Evolutionary conservation across 176 grass and related monocot genomes (phyloP).

Genomic region (Thinopyrum elongatum): DNA sequence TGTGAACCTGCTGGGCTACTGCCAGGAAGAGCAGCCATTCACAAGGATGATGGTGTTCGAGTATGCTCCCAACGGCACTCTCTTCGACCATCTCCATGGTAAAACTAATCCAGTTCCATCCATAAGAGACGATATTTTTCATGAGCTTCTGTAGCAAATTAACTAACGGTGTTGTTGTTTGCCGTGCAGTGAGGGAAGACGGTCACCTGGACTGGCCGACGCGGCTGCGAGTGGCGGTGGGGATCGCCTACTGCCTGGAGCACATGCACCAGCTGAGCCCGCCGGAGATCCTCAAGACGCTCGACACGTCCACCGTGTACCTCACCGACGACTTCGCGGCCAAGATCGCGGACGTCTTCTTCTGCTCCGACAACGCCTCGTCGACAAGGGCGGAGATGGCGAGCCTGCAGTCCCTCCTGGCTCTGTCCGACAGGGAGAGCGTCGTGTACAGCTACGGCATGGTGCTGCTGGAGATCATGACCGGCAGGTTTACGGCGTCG

Average conservation of each 20-base stretch:
- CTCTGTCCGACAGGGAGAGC: constrained; percentile 28
- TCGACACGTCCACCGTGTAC: constrained; percentile 74
- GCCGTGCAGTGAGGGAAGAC: constrained; percentile 60
- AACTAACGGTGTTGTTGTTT: not conserved
- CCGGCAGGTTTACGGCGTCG: constrained; percentile 59
- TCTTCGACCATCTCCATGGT: constrained; percentile 94
- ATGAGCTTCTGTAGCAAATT: not conserved
- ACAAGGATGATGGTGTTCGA: constrained; percentile 99
- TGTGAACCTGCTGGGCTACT: constrained; percentile 88
- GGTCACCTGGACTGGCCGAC: constrained; percentile 75
- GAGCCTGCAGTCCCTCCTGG: constrained; percentile 19
- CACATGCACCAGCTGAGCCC: constrained; percentile 86
- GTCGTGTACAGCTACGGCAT: constrained; percentile 84
- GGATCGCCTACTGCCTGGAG: constrained; percentile 82
- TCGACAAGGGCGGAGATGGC: not conserved
- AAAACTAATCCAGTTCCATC: not conserved
- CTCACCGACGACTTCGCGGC: constrained; percentile 89
- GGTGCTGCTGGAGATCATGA: constrained; percentile 79
- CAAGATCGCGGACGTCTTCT: constrained; percentile 78
- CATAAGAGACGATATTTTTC: not conserved
- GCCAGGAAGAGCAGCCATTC: constrained; percentile 77
- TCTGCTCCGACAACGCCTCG: constrained; percentile 35
- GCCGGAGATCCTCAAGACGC: constrained; percentile 47
- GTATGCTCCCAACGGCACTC: constrained; percentile 86
- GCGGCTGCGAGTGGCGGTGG: constrained; percentile 64